A percentile compares a stretch with the other conserved stretches of the same genome.
phyloP scores from a whole-genome alignment of 176 grass and related monocot genomes.

The Carex pumila region DNA sequence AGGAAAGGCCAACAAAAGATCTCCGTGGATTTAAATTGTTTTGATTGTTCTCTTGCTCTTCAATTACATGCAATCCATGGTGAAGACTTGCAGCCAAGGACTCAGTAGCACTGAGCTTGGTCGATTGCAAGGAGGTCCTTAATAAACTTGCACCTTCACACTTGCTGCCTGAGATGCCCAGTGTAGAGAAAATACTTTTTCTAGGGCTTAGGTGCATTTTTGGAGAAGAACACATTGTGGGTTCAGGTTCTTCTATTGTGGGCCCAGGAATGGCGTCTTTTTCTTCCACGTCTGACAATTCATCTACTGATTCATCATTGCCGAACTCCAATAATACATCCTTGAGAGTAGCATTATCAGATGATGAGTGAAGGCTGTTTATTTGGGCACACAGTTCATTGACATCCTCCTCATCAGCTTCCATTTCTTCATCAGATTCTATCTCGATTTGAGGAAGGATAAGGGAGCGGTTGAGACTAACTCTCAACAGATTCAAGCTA shows the following conservation, averaged over 20 bases:
- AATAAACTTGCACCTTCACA: slow-evolving; percentile 39
- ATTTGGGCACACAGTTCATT: slow-evolving; percentile 61
- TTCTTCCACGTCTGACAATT: slow-evolving; percentile 2
- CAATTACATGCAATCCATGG: slow-evolving; percentile 84
- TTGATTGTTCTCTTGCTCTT: slow-evolving; percentile 61
- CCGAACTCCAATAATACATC: slow-evolving; percentile 28
- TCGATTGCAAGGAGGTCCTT: slow-evolving; percentile 62
- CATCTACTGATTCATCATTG: slow-evolving; percentile 22
- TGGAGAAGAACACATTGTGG: slow-evolving; percentile 79
- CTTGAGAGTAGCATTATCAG: slow-evolving; percentile 52
- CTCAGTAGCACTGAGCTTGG: slow-evolving; percentile 74
- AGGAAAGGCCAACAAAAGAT: slow-evolving; percentile 85
- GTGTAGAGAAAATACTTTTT: slow-evolving; percentile 46
- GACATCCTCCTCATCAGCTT: slow-evolving; percentile 75
- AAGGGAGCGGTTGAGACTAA: slow-evolving; percentile 82
- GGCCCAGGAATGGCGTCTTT: slow-evolving; percentile 17
- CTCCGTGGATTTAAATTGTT: slow-evolving; percentile 42
- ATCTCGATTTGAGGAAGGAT: slow-evolving; percentile 70
- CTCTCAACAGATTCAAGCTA: slow-evolving; percentile 69
- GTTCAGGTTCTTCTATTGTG: slow-evolving; percentile 67
- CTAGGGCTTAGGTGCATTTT: slow-evolving; percentile 54
- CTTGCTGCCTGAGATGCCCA: slow-evolving; percentile 22
- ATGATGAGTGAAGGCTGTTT: slow-evolving; percentile 62
- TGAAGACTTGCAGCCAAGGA: slow-evolving; percentile 79
- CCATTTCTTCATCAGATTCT: slow-evolving; percentile 78